These are phyloP conservation scores for Xylariaceae sp. DNA, from an alignment of 2,329 filamentous ascomycete genomes.

Conservation along the genomic window DNA sequence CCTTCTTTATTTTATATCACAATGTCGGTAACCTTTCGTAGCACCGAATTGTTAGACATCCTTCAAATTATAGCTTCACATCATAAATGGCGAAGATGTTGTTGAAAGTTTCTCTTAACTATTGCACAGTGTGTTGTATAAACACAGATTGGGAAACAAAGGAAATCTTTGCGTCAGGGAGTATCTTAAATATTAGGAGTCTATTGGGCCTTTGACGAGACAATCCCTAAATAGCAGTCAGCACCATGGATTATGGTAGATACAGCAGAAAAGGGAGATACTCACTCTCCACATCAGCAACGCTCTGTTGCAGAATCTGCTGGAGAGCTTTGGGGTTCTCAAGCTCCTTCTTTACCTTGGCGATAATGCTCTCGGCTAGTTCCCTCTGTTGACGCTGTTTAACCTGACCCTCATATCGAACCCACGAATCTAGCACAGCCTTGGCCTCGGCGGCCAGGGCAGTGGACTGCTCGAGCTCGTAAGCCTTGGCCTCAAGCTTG, in stretches of 20 bases:
- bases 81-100: conserved; percentile 13
- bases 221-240: conserved; percentile 59
- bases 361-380: conserved; percentile 88
- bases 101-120: conserved; percentile 51
- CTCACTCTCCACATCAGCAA: conserved; percentile 93
- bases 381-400: conserved; percentile 99
- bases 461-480: conserved; percentile 96
- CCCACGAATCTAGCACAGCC: conserved; percentile 95
- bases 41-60: no score
- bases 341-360: conserved; percentile 98
- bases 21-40: no score
- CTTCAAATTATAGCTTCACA: no score
- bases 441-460: conserved; percentile 92
- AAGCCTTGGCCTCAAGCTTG: conserved; percentile 92
- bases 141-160: conserved; percentile 60
- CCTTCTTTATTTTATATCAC: no score
- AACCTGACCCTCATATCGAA: conserved; percentile 97
- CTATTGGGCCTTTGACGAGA: conserved; percentile 69
- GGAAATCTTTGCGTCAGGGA: conserved; percentile 49
- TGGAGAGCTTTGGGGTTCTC: conserved; percentile 97
- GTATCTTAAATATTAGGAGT: conserved; percentile 45
- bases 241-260: conserved; percentile 27
- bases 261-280: conserved; percentile 7
- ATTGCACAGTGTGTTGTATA: conserved; percentile 66
- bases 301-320: conserved; percentile 97